Evolutionary conservation across 768 basidiomycete genomes (phyloP).

Genomic region (Xerocomus potaroensis): DNA sequence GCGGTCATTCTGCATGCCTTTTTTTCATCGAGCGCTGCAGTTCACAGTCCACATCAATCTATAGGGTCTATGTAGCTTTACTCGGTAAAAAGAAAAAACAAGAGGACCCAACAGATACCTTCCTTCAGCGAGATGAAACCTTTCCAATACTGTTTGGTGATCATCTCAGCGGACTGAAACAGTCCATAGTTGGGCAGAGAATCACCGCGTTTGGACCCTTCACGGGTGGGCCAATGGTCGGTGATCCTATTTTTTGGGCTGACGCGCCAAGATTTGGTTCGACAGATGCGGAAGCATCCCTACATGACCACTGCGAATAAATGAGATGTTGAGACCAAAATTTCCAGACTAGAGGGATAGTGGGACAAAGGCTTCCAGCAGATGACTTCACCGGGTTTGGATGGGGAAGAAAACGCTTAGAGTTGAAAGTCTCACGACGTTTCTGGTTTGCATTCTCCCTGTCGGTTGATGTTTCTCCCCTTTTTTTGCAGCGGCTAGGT

Average conservation of each 20-base stretch:
- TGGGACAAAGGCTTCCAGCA: too few species aligned
- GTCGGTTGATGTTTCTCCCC: too few species aligned
- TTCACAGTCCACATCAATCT: constrained; percentile 2
- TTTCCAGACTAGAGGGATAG: neutral
- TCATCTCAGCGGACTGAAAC: constrained; percentile 1
- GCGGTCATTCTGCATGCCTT: neutral
- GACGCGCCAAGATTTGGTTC: neutral
- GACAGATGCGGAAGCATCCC: neutral
- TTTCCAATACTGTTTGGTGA: constrained; percentile 2
- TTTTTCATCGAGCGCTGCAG: constrained; percentile 3
- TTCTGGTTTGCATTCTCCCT: too few species aligned
- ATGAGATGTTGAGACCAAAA: neutral
- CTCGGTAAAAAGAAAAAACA: constrained; percentile 8
- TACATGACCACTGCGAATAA: constrained; percentile 2
- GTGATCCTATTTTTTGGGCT: constrained; percentile 8
- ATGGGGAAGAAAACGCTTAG: too few species aligned
- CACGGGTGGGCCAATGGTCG: constrained; percentile 7
- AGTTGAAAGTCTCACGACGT: too few species aligned
- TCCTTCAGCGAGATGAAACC: constrained; percentile 1
- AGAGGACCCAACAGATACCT: constrained; percentile 9
- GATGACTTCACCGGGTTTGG: too few species aligned
- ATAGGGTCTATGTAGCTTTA: constrained; percentile 15
- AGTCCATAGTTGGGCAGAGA: constrained; percentile 1
- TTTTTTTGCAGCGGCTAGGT: too few species aligned
- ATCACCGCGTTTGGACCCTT: neutral